Evolutionary conservation across 1,139 yeast genomes (phyloP).

Genomic region (Taphrina pruni): DNA sequence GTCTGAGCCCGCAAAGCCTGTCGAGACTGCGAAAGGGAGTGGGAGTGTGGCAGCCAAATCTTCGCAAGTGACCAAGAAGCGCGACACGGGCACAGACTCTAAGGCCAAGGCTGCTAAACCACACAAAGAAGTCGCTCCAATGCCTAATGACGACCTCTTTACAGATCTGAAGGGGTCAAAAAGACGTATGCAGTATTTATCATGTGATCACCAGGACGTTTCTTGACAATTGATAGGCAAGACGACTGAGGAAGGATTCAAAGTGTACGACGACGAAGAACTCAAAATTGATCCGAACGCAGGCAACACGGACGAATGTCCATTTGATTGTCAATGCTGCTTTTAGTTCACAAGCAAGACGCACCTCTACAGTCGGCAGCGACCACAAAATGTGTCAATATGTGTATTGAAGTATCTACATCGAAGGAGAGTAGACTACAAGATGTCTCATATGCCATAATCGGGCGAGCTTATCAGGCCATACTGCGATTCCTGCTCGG

Average conservation of each 20-base stretch:
- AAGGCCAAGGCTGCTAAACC: not conserved
- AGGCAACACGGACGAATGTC: conserved; percentile 41
- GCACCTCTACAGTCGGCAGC: not conserved
- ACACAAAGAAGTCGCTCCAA: not conserved
- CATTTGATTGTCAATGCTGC: conserved; percentile 41
- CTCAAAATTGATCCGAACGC: conserved; percentile 36
- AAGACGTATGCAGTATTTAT: conserved; percentile 25
- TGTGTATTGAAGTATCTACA: not conserved
- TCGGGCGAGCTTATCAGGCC: not conserved
- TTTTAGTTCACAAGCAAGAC: not conserved
- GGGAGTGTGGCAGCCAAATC: not conserved
- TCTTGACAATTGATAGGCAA: conserved; percentile 20
- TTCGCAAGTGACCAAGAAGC: not conserved
- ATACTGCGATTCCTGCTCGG: not conserved
- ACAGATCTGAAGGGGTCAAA: conserved; percentile 40
- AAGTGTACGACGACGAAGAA: conserved; percentile 42
- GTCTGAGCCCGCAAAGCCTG: not conserved
- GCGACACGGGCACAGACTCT: not conserved
- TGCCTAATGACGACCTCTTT: conserved; percentile 30
- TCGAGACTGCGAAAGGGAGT: not conserved
- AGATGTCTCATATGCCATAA: not conserved
- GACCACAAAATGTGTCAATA: too few relatives aligned
- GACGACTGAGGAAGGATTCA: conserved; percentile 42
- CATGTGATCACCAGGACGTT: not conserved
- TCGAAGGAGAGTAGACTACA: not conserved